These are phyloP conservation scores for Pyrrhoderma noxium DNA, from an alignment of 1,284 basidiomycete species.

Conservation along the genomic window DNA sequence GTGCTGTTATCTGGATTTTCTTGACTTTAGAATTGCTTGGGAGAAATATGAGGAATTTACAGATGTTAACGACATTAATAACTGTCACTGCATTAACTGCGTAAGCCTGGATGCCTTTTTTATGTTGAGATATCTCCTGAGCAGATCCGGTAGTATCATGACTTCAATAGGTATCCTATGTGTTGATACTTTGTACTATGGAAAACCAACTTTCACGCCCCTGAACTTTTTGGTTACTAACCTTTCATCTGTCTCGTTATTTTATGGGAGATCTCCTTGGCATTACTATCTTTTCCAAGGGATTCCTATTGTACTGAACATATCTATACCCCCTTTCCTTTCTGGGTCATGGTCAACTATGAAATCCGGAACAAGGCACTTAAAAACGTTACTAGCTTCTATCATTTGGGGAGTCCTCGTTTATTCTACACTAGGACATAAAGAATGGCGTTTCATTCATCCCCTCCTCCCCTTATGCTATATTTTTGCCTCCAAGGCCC, in stretches of 20 bases:
- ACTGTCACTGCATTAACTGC: constrained; percentile 23
- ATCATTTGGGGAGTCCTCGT: constrained; percentile 58
- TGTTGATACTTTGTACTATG: constrained; percentile 69
- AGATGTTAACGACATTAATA: constrained; percentile 22
- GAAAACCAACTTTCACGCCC: constrained; percentile 63
- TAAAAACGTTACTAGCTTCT: constrained; percentile 41
- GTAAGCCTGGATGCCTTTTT: constrained; percentile 28
- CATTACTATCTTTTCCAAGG: constrained; percentile 89
- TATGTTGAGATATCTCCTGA: constrained; percentile 36
- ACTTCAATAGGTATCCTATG: constrained; percentile 35
- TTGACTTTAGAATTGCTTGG: constrained; percentile 50
- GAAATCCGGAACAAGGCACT: constrained; percentile 9
- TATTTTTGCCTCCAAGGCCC: constrained; percentile 67
- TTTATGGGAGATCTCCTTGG: constrained; percentile 85
- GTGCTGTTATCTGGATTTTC: constrained; percentile 78
- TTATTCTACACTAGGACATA: constrained; percentile 82
- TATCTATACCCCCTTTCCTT: constrained; percentile 64
- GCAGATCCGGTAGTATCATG: constrained; percentile 27
- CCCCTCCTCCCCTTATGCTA: constrained; percentile 85
- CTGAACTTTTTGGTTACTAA: constrained; percentile 80
- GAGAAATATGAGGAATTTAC: constrained; percentile 32
- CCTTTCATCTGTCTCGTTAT: constrained; percentile 77
- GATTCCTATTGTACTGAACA: constrained; percentile 74
- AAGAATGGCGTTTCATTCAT: constrained; percentile 97
- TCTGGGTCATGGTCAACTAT: constrained; percentile 43